Evolutionary conservation across 805 yeast species (phyloP), one percentile per base, ranked within the genome.

Genomic region (Pichia pseudocactophila): DNA sequence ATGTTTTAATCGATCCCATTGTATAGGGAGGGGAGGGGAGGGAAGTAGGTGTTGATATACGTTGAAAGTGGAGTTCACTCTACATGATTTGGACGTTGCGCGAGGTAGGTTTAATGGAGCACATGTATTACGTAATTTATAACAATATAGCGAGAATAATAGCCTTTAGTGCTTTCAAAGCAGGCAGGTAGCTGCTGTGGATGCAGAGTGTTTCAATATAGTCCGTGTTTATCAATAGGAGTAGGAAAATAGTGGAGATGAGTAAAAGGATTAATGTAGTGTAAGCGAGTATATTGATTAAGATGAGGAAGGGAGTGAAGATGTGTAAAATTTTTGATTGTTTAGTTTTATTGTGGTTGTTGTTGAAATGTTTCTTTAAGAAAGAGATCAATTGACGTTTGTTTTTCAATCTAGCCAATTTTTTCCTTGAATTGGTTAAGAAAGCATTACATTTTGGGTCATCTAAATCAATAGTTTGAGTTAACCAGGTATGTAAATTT

Each of bases 1-100:
- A 92, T 38, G 89, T 71, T 60, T 77, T 87, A 53, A 92, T 70
- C 17, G 97, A 89, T 22, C 82, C 83, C 82, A 82, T 81, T 37
- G 30, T 30, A 8, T 22, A 6, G 8, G 25, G n/a, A n/a, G n/a
- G n/a, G n/a, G n/a, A n/a, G n/a, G n/a, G n/a, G n/a, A n/a, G n/a
- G n/a, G n/a, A n/a, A n/a, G n/a, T n/a, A n/a, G n/a, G n/a, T n/a
- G n/a, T n/a, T n/a, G n/a, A n/a, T n/a, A n/a, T n/a, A n/a, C n/a
- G n/a, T n/a, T n/a, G n/a, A n/a, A n/a, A n/a, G n/a, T n/a, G n/a
- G n/a, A n/a, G n/a, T n/a, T n/a, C n/a, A n/a, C n/a, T n/a, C n/a
- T n/a, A n/a, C n/a, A n/a, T n/a, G n/a, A n/a, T 8, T 22, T 22
- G 5, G 25, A 6, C 25, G 25, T 22, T 22, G 25, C 25, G 25